phyloP scores from a whole-genome alignment of 805 yeast species.

The Wickerhamomyces pijperi region DNA sequence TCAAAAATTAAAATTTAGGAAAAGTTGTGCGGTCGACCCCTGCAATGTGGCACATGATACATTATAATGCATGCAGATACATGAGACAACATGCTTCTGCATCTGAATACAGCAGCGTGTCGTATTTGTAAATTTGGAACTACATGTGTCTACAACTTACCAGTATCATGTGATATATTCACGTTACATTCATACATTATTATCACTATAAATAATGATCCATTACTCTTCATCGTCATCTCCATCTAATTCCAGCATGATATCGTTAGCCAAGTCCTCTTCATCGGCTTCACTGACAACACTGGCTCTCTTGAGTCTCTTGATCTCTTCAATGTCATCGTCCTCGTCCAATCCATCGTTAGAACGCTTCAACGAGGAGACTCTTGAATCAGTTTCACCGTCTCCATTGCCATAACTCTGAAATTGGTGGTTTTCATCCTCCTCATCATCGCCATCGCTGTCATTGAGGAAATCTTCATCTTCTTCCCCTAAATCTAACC shows the following conservation, averaged over 20 bases:
- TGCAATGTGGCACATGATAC: no score
- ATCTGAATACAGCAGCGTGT: no score
- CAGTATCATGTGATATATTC: no score
- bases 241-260: conserved; percentile 19
- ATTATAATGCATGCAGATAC: no score
- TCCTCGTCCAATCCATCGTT: conserved; percentile 13
- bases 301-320: conserved; percentile 12
- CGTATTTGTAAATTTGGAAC: no score
- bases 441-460: conserved; percentile 14
- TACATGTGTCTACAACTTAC: no score
- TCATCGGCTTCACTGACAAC: conserved; percentile 17
- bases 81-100: no score
- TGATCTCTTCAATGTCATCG: conserved; percentile 16
- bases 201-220: no score
- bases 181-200: no score
- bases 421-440: conserved; percentile 1
- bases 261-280: conserved; percentile 21
- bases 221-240: conserved; percentile 5
- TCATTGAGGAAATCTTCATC: conserved; percentile 33
- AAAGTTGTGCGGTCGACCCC: no score
- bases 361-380: background rate
- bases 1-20: no score
- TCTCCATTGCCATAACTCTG: background rate
- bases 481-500: conserved; percentile 30
- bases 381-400: conserved; percentile 4